Base-by-base conservation (phyloP, 2,329 filamentous ascomycete genomes). In the Parastagonospora avenae region DNA sequence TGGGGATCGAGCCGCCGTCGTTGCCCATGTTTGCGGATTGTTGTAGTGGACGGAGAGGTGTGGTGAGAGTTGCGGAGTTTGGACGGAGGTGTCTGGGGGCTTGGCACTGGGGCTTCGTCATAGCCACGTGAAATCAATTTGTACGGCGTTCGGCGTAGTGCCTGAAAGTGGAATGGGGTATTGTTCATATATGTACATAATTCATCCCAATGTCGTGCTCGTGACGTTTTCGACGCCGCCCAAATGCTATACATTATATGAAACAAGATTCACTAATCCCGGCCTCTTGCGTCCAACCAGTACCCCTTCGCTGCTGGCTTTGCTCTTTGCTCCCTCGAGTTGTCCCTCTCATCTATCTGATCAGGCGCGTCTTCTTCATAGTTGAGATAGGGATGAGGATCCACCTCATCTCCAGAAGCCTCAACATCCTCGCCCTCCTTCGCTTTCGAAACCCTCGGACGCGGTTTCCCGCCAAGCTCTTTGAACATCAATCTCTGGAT, bases 1-100 rank as follows among this genome's bases (percentile, higher is more conserved):
- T 97, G 4, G 94, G 94, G 63, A 99, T 99, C 62, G 91, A 86
- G 72, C 94, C 94, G 63, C 94, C 94, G 74, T 99, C 94, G 78
- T 99, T 99, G 72, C 94, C 94, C 94, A 99, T 97, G 64, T 44
- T 57, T 38, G 11, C 7, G 14, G 43, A 35, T 33, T 31, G 33
- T 33, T 39, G 50, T 50, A 29, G 29, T 37, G 27, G 46, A 41
- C 15, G 10, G 31, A 39, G 24, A 15, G 36, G 10, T 15, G 49
- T 40, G 45, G 45, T 30, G 19, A 27, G 35, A 49, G 24, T 54
- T 64, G 61, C 61, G 60, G 59, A 59, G 60, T 52, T 61, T 46
- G 50, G 52, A 50, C 32, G 30, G 30, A 45, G 38, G 48, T 41
- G 39, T 52, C 57, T 52, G 36, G 49, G 29, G 15, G 39, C 27